These are phyloP conservation scores for Striga hermonthica DNA, from an alignment of 305 asterid species.

Conservation along the genomic window DNA sequence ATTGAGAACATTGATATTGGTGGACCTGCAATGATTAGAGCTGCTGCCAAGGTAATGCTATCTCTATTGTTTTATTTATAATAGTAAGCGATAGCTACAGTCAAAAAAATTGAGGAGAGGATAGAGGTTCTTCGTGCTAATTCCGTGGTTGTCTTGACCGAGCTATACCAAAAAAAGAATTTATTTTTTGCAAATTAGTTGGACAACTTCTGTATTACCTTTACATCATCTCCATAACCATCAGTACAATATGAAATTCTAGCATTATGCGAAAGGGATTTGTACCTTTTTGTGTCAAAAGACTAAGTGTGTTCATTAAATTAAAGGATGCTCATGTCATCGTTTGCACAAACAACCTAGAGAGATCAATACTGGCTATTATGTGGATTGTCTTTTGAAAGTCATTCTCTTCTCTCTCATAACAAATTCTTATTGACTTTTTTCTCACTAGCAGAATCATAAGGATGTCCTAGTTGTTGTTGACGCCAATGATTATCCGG, in stretches of 20 bases:
- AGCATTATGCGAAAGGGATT: no score
- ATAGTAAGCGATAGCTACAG: conserved; percentile 15
- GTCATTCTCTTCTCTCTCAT: conserved; percentile 1
- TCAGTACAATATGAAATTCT: no score
- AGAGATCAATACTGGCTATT: conserved; percentile 9
- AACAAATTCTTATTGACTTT: conserved; percentile 24
- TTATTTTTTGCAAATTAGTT: conserved; percentile 1
- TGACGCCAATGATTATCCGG: conserved; percentile 81
- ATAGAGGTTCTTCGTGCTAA: background rate
- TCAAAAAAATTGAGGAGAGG: conserved; percentile 7
- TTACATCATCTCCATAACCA: no score
- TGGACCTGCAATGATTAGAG: conserved; percentile 98
- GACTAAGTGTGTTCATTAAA: background rate
- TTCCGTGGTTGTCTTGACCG: background rate
- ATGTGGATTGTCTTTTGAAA: conserved; percentile 18
- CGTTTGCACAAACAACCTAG: background rate
- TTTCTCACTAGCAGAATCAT: conserved; percentile 64
- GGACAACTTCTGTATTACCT: background rate
- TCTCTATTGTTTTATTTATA: conserved; percentile 18
- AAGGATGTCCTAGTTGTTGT: conserved; percentile 93
- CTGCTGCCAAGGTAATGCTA: conserved; percentile 83
- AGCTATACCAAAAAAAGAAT: background rate
- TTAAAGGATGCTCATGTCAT: background rate
- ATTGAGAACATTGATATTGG: conserved; percentile 98
- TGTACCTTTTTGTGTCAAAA: background rate